Percentiles rank a stretch among this genome's conserved stretches.
Evolutionary conservation across 2,329 filamentous ascomycete genomes (phyloP).

Genomic region (Pestalotiopsis sp.): DNA sequence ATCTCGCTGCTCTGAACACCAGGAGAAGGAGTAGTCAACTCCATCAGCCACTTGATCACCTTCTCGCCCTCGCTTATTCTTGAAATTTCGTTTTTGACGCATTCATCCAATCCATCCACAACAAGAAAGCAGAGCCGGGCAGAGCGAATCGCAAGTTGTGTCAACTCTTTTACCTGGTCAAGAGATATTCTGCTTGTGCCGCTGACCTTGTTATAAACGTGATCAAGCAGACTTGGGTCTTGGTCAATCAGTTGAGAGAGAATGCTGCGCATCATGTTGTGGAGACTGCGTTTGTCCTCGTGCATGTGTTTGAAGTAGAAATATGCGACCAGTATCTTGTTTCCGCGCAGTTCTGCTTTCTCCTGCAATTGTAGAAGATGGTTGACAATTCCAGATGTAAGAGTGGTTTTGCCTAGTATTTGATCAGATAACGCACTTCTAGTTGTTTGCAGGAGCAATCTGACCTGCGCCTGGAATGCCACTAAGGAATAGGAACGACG

Average conservation of each 20-base stretch:
- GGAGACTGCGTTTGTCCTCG: not conserved
- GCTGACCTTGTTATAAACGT: not conserved
- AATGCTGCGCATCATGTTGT: not conserved
- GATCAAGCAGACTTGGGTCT: not conserved
- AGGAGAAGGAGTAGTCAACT: not conserved
- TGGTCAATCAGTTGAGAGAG: not conserved
- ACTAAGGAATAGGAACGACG: not conserved
- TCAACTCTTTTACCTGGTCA: not conserved
- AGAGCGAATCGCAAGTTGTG: not conserved
- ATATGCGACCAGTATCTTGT: not conserved
- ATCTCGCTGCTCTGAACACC: not conserved
- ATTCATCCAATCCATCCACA: not conserved
- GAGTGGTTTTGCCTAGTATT: not conserved
- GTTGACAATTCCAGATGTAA: not conserved
- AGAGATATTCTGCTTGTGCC: not conserved
- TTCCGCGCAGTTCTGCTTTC: not conserved
- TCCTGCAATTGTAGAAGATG: not conserved
- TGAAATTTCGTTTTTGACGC: not conserved
- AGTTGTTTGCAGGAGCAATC: not conserved
- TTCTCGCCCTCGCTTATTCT: not conserved
- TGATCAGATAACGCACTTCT: not conserved
- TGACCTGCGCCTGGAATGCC: not conserved
- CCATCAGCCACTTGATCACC: not conserved
- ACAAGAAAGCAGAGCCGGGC: not conserved
- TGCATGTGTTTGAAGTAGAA: not conserved